Evolutionary conservation across 1,284 basidiomycete genomes (phyloP), one percentile per base, ranked within the genome.

Genomic region (Coniferiporia sulphurascens): DNA sequence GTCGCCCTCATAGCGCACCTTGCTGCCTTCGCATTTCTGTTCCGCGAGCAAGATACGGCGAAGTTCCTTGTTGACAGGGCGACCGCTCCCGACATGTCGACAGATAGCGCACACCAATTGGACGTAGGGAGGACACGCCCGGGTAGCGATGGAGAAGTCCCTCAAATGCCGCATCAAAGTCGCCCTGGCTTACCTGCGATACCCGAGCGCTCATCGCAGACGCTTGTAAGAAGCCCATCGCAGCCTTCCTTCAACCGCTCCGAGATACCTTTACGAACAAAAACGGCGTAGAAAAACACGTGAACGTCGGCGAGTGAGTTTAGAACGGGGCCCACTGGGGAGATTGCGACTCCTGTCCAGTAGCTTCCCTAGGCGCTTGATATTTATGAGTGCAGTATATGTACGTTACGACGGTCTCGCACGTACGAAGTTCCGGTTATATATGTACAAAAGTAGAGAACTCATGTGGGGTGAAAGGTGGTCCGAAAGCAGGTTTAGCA

Each of bases 41-140:
- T 54, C 35, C 58, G 58, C 44, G 58, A 59, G 35, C 58, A 59
- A 41, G 58, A 59, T n/a, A 59, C 58, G 19, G 43, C 58, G 13
- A 19, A 46, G 19, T 59, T 22, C 46, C 44, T 54, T 32, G 48
- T 54, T 10, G 43, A 55, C 8, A 43, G 36, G 3, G 51, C 53
- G 27, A 52, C 53, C 22, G 10, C 21, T 2, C 15, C 50, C 7
- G 51, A 59, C 15, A n/a, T 21, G 19, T 32, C 49, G 22, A 19
- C 44, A 0, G 41, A 44, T 12, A 27, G 41, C 19, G 38, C 32
- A 3, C 12, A 7, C 21, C 13, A 56, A 9, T n/a, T n/a, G 27
- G 5, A 49, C 32, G 49, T 49, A 12, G 55, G 55, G 27, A 41
- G 38, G 15, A 17, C 19, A 21, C 32, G 35, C n/a, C 15, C 51